phyloP scores from a whole-genome alignment of 2,329 filamentous ascomycete species.

The Plenodomus biglobosus region DNA sequence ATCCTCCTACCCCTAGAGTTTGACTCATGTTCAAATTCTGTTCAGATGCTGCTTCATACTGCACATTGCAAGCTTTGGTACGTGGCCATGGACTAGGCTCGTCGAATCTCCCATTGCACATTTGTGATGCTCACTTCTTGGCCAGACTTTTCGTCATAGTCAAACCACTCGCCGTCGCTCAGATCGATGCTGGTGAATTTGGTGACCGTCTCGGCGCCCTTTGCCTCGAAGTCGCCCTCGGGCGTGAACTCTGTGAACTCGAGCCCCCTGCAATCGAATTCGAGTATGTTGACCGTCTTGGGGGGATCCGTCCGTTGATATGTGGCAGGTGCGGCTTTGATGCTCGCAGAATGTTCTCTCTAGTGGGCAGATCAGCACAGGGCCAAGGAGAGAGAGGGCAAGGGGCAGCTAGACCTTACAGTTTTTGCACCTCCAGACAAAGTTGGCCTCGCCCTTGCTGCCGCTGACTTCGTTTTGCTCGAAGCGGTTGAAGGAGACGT shows the following conservation, averaged over 20 bases:
- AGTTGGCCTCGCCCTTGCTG: conserved; percentile 93
- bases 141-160: conserved; percentile 91
- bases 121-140: conserved; percentile 94
- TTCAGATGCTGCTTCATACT: no score
- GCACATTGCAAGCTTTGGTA: no score
- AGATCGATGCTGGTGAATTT: conserved; percentile 83
- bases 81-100: no score
- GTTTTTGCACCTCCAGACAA: conserved; percentile 99
- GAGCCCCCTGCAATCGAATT: conserved; percentile 90
- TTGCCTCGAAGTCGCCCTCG: conserved; percentile 91
- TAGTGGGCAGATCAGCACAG: conserved; percentile 40
- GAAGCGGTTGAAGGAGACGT: conserved; percentile 83
- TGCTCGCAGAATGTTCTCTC: conserved; percentile 83
- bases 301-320: conserved; percentile 73
- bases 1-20: no score
- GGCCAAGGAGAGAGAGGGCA: neutral
- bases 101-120: conserved; percentile 79
- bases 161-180: conserved; percentile 91
- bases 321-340: conserved; percentile 70
- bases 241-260: conserved; percentile 90
- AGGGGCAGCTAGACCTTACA: conserved; percentile 71
- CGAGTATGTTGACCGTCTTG: conserved; percentile 76
- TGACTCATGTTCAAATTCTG: no score
- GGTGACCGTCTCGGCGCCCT: conserved; percentile 75
- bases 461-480: conserved; percentile 89